A percentile compares a stretch with the other conserved stretches of the same genome.
These are phyloP conservation scores for Leersia perrieri DNA, from an alignment of 176 grass and related monocot species.

Conservation along the genomic window DNA sequence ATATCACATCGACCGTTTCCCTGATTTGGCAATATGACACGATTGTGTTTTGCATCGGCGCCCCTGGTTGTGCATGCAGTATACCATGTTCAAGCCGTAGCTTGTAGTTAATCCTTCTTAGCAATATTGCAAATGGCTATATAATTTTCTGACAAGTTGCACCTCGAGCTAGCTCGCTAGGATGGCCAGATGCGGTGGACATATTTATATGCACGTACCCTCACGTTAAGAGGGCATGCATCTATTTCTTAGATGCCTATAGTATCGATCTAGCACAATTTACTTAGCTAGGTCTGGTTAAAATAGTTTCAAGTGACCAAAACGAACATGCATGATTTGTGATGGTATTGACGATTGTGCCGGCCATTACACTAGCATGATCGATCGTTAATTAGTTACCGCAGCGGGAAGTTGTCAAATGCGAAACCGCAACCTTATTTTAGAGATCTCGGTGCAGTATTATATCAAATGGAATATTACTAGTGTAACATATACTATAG, in stretches of 20 bases:
- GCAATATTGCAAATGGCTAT: not conserved
- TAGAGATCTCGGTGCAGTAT: too few relatives aligned
- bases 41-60: not conserved
- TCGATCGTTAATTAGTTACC: not conserved
- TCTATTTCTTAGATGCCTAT: not conserved
- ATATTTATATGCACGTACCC: not conserved
- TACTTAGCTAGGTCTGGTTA: not conserved
- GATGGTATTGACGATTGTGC: not conserved
- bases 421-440: not conserved
- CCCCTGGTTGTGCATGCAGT: not conserved
- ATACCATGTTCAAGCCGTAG: not conserved
- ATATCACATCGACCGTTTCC: not conserved
- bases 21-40: conserved; percentile 13
- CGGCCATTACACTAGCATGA: not conserved
- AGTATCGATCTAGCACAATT: not conserved
- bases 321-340: not conserved
- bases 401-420: not conserved
- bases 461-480: too few relatives aligned
- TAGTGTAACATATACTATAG: too few relatives aligned
- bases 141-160: not conserved
- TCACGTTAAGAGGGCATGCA: not conserved
- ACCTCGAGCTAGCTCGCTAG: not conserved
- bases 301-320: not conserved
- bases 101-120: not conserved
- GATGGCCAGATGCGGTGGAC: not conserved